These are phyloP conservation scores for Paxillus involutus DNA, from an alignment of 768 basidiomycete species.

Conservation along the genomic window DNA sequence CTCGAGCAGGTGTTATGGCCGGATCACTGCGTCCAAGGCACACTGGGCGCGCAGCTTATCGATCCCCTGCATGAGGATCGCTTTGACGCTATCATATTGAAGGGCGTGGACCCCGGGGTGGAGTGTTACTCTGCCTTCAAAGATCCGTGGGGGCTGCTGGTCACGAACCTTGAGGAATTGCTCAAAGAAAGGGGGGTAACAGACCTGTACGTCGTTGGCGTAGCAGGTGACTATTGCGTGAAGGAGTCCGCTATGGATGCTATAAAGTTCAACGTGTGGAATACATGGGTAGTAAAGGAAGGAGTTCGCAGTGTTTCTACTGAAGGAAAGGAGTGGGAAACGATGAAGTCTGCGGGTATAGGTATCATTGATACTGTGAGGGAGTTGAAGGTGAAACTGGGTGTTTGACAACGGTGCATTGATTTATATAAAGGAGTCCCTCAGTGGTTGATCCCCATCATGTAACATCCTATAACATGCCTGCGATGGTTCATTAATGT, in stretches of 20 bases:
- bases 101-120: conserved; percentile 57
- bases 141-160: conserved; percentile 49
- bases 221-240: conserved; percentile 84
- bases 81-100: conserved; percentile 46
- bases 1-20: conserved; percentile 73
- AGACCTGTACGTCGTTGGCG: conserved; percentile 61
- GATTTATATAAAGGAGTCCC: too few relatives aligned
- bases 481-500: too few relatives aligned
- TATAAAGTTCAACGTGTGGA: conserved; percentile 43
- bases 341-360: conserved; percentile 36
- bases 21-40: conserved; percentile 69
- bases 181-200: conserved; percentile 46
- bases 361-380: conserved; percentile 28
- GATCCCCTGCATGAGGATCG: conserved; percentile 42
- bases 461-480: too few relatives aligned
- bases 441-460: too few relatives aligned
- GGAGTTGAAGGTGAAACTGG: conserved; percentile 29
- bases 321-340: conserved; percentile 36
- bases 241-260: conserved; percentile 57
- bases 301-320: conserved; percentile 43
- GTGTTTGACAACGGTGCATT: conserved; percentile 9
- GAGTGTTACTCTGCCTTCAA: conserved; percentile 85
- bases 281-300: conserved; percentile 49
- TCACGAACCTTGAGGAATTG: conserved; percentile 46
- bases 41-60: conserved; percentile 62